These are phyloP conservation scores for Paraphoma chrysanthemicola DNA, from an alignment of 2,329 filamentous ascomycete genomes.

Conservation along the genomic window DNA sequence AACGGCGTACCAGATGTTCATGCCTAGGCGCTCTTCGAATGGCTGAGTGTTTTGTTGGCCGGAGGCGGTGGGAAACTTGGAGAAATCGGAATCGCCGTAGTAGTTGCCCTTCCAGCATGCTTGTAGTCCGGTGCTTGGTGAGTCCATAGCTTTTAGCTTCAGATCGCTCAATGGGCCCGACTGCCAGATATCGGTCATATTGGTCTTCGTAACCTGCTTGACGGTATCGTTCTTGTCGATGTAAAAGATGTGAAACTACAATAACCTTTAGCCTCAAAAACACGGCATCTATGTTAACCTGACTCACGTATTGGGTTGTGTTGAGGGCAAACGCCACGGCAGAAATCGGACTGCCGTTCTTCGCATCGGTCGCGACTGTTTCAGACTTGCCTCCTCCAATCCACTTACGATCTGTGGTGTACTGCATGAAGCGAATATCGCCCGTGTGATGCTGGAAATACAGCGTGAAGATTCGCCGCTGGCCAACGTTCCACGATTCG, in stretches of 20 bases:
- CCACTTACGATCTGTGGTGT: constrained; percentile 47
- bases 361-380: constrained; percentile 52
- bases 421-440: constrained; percentile 51
- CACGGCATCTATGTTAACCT: too few relatives aligned
- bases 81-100: constrained; percentile 47
- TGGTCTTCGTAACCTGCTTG: constrained; percentile 49
- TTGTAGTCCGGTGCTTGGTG: constrained; percentile 86
- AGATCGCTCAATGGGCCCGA: constrained; percentile 66
- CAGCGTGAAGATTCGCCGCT: constrained; percentile 49
- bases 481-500: constrained; percentile 49
- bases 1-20: constrained; percentile 55
- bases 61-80: constrained; percentile 43
- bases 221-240: constrained; percentile 49
- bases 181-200: constrained; percentile 49
- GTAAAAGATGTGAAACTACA: constrained; percentile 51
- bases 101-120: constrained; percentile 79
- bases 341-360: constrained; percentile 53
- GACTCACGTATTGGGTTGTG: constrained; percentile 44
- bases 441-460: constrained; percentile 56
- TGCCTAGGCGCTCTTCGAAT: constrained; percentile 43
- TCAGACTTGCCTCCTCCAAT: constrained; percentile 48
- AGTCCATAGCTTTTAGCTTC: constrained; percentile 85
- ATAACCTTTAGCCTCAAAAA: too few relatives aligned
- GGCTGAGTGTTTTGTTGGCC: constrained; percentile 32
- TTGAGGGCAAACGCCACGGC: constrained; percentile 52